Evolutionary conservation across 2,329 filamentous ascomycete genomes (phyloP), one percentile per base, ranked within the genome.

Genomic region (Allantophomopsis lycopodina): DNA sequence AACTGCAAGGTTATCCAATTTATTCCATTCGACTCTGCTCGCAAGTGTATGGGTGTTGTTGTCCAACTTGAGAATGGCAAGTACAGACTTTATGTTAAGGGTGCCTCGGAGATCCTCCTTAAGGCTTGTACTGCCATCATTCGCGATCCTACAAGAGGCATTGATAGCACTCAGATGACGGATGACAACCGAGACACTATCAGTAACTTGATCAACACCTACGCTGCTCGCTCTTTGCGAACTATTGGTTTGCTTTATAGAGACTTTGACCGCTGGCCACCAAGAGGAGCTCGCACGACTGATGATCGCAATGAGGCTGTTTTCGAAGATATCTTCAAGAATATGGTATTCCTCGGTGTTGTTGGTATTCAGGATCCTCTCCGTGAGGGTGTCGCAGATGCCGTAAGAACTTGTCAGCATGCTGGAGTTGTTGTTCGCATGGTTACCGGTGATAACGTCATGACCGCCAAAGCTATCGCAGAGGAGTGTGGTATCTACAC

Each of bases 351-450:
- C 62, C 61, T 86, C 47, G 76, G 76, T 14, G 64, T 84, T 32
- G 77, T 83, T 37, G 81, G 80, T 48, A 85, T 86, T 51, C 79
- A 84, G 53, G 81, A 86, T 55, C 81, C 81, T 28, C 71, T 85
- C 14, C 67, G 81, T 41, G 67, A 71, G 5, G 78, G 79, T 47
- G 81, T 85, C 16, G 66, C 73, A 12, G 69, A 74, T 36, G 80
- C 81, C 35, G 81, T 86, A 40, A 63, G 65, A 42, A 73, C 73
- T 51, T 83, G 79, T 45, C 71, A 78, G 47, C 66, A 66, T 18
- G 81, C 81, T 14, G 80, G 80, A 40, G 79, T 86, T 13, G 66
- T 74, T 40, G 78, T 83, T 36, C 78, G 79, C 49, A 83, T 83
- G 78, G 79, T 83, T 37, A 83, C 79, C 17, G 79, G 76, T 48